Evolutionary conservation across 441 rosid species (phyloP).

Genomic region (Aquilaria agallochum): DNA sequence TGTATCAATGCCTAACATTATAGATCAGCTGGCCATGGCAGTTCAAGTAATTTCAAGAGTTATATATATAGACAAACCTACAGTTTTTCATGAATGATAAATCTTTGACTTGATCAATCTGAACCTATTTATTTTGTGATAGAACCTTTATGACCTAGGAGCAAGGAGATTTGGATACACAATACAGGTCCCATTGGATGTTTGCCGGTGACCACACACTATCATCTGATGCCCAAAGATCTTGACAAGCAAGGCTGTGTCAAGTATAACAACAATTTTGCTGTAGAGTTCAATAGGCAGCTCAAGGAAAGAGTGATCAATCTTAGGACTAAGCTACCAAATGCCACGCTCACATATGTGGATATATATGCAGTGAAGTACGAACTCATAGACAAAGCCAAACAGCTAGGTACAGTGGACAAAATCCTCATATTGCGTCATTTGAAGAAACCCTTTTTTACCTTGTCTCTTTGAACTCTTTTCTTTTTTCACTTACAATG

Average conservation of each 20-base stretch:
- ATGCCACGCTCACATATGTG: constrained; percentile 52
- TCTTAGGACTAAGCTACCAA: constrained; percentile 40
- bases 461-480: too few relatives aligned
- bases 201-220: constrained; percentile 52
- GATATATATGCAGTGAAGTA: constrained; percentile 54
- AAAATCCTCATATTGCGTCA: too few relatives aligned
- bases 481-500: too few relatives aligned
- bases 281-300: constrained; percentile 48
- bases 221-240: constrained; percentile 47
- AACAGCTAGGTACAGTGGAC: constrained; percentile 29
- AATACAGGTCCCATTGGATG: constrained; percentile 63
- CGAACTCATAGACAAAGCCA: constrained; percentile 45
- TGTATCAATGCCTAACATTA: constrained; percentile 56
- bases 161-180: constrained; percentile 72
- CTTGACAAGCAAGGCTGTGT: constrained; percentile 39
- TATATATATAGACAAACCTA: too few relatives aligned
- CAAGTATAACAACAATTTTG: constrained; percentile 47
- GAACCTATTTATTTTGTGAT: too few relatives aligned
- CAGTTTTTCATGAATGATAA: neutral
- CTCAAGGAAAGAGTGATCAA: constrained; percentile 45
- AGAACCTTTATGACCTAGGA: constrained; percentile 66
- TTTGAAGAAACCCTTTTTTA: too few relatives aligned
- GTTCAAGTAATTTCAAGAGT: constrained; percentile 38
- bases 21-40: constrained; percentile 67
- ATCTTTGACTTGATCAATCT: neutral